A percentile compares a stretch with the other conserved stretches of the same genome.
These are phyloP conservation scores for Rhodotorula glutinis DNA, from an alignment of 1,284 basidiomycete genomes.

Conservation along the genomic window DNA sequence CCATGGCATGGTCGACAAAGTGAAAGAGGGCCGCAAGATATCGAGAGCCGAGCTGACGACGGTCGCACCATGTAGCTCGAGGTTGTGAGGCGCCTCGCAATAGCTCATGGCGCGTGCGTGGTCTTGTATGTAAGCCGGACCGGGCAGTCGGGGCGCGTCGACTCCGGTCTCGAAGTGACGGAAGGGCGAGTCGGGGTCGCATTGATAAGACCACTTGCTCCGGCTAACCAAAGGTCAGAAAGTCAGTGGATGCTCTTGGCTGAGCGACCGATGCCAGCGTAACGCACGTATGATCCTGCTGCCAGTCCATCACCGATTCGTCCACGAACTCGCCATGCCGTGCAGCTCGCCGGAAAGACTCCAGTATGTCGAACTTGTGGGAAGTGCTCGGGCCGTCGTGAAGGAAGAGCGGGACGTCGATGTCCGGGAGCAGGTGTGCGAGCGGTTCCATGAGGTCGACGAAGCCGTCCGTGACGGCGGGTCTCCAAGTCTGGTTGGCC, in stretches of 20 bases:
- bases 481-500: constrained; percentile 3
- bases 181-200: constrained; percentile 14
- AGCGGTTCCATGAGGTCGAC: constrained; percentile 21
- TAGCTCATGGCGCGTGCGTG: constrained; percentile 35
- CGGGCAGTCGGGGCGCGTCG: constrained; percentile 2
- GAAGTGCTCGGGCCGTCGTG: background rate
- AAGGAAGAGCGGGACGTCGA: constrained; percentile 21
- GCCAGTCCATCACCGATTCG: constrained; percentile 10
- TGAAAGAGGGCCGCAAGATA: background rate
- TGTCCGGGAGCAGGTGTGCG: constrained; percentile 17
- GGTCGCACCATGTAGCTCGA: constrained; percentile 35
- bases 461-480: constrained; percentile 3
- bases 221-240: background rate
- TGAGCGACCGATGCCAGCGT: too few species aligned
- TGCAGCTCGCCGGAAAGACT: constrained; percentile 12
- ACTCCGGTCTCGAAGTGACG: constrained; percentile 12
- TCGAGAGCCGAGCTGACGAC: background rate
- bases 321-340: constrained; percentile 22
- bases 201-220: constrained; percentile 1
- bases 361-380: background rate
- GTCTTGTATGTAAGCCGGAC: constrained; percentile 27
- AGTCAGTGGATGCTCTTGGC: too few species aligned
- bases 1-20: background rate
- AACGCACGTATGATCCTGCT: background rate
- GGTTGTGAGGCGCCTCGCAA: constrained; percentile 33